A percentile compares a stretch with the other conserved stretches of the same genome.
Conservation (phyloP, 306 rosid genomes). For the Lathyrus aphaca region DNA sequence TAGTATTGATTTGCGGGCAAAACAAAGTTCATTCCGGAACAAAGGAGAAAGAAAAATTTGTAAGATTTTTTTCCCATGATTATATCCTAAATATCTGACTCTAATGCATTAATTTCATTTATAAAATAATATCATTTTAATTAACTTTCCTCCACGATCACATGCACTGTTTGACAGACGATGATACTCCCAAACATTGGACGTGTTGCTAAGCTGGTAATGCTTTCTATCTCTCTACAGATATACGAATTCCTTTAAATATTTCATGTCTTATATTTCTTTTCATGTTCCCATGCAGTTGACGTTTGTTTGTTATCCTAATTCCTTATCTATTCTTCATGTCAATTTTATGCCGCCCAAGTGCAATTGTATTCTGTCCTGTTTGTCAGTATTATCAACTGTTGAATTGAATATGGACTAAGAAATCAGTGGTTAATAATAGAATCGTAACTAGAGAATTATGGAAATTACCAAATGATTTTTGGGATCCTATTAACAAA, state of each 20-base stretch:
- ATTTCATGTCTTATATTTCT: not conserved
- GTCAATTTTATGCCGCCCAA: conserved; percentile 3
- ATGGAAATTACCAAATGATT: conserved; percentile 22
- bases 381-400: conserved; percentile 29
- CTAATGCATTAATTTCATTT: conserved; percentile 23
- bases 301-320: not conserved
- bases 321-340: conserved; percentile 2
- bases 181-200: conserved; percentile 93
- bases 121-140: conserved; percentile 2
- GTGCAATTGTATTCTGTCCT: conserved; percentile 23
- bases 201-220: conserved; percentile 91
- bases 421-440: conserved; percentile 13
- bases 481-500: conserved; percentile 22
- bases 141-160: conserved; percentile 23
- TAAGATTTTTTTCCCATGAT: conserved; percentile 50
- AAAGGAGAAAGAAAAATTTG: conserved; percentile 86
- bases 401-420: conserved; percentile 23
- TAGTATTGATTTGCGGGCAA: conserved; percentile 94
- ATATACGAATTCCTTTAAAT: conserved; percentile 19
- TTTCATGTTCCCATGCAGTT: conserved; percentile 1
- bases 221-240: conserved; percentile 33
- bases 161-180: conserved; percentile 57
- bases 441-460: conserved; percentile 16
- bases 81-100: conserved; percentile 8
- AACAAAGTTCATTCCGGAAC: conserved; percentile 86